A percentile compares a stretch with the other conserved stretches of the same genome.
These are phyloP conservation scores for Solanum clarkiae DNA, from an alignment of 257 asterid genomes.

Conservation along the genomic window DNA sequence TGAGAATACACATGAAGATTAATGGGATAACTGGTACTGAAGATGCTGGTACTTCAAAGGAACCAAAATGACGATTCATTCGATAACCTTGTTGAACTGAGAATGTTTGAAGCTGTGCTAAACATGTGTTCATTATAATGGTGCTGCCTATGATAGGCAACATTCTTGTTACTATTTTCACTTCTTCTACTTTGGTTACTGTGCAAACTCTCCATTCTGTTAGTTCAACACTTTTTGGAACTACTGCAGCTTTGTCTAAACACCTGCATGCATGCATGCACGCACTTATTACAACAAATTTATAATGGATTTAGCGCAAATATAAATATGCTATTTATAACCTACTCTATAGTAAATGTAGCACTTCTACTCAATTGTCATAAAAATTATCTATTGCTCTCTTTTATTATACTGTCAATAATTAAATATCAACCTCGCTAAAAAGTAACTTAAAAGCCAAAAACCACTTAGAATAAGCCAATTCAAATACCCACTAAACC, in stretches of 20 bases:
- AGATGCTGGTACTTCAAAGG: constrained; percentile 44
- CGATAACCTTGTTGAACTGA: constrained; percentile 50
- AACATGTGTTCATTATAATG: constrained; percentile 60
- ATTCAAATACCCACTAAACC: no score
- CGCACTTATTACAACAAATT: neutral
- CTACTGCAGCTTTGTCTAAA: constrained; percentile 64
- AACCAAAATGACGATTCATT: constrained; percentile 42
- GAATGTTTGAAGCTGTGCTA: constrained; percentile 73
- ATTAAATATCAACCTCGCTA: no score
- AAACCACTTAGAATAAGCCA: no score
- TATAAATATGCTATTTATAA: no score
- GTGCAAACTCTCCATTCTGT: constrained; percentile 46
- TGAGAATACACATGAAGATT: constrained; percentile 43
- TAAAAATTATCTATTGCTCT: no score
- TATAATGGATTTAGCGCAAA: no score
- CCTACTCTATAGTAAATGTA: no score
- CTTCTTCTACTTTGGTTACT: constrained; percentile 62
- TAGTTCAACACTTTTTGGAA: constrained; percentile 4
- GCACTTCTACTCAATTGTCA: no score
- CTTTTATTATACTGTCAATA: no score
- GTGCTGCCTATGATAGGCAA: constrained; percentile 61
- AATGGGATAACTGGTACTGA: constrained; percentile 67
- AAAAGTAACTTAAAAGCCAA: no score
- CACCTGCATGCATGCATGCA: constrained; percentile 13
- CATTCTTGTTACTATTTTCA: constrained; percentile 50